Percentiles rank a stretch among this genome's conserved stretches.
Conservation (phyloP, 2,329 filamentous ascomycete species). For the Talaromyces sp. region DNA sequence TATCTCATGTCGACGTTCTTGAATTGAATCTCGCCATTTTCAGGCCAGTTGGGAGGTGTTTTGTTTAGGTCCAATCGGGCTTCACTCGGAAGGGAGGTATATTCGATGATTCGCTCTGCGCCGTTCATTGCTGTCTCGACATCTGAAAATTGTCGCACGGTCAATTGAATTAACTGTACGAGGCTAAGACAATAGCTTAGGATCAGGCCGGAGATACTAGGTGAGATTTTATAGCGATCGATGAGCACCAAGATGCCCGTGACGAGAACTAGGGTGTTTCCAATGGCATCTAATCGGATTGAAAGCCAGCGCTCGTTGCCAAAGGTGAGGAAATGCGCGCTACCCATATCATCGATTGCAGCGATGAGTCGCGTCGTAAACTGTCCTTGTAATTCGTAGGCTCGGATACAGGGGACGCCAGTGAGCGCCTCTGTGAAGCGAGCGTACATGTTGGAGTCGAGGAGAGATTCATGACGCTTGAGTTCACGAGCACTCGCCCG, state of each 20-base stretch:
- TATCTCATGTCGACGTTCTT: constrained; percentile 8
- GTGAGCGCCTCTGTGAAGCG: constrained; percentile 81
- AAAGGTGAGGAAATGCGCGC: constrained; percentile 90
- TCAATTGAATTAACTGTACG: constrained; percentile 93
- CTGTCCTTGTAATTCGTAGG: constrained; percentile 73
- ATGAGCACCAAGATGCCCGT: constrained; percentile 76
- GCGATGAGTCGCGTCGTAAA: constrained; percentile 66
- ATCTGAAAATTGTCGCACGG: constrained; percentile 91
- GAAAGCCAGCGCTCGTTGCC: constrained; percentile 93
- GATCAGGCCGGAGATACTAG: constrained; percentile 80
- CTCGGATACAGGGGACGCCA: constrained; percentile 71
- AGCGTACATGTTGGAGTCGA: constrained; percentile 68
- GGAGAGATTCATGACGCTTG: constrained; percentile 79
- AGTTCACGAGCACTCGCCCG: constrained; percentile 79
- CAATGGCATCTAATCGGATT: constrained; percentile 75
- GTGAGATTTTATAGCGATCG: constrained; percentile 56
- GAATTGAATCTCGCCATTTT: constrained; percentile 6
- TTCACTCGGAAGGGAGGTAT: constrained; percentile 45
- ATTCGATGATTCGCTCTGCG: constrained; percentile 70
- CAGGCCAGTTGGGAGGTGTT: constrained; percentile 24
- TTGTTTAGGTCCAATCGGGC: too few relatives aligned
- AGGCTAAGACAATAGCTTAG: constrained; percentile 88
- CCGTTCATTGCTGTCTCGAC: constrained; percentile 69
- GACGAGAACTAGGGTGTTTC: constrained; percentile 76
- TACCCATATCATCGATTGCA: constrained; percentile 83